These are phyloP conservation scores for Citrus trifoliata DNA, from an alignment of 345 rosid genomes.

Conservation along the genomic window DNA sequence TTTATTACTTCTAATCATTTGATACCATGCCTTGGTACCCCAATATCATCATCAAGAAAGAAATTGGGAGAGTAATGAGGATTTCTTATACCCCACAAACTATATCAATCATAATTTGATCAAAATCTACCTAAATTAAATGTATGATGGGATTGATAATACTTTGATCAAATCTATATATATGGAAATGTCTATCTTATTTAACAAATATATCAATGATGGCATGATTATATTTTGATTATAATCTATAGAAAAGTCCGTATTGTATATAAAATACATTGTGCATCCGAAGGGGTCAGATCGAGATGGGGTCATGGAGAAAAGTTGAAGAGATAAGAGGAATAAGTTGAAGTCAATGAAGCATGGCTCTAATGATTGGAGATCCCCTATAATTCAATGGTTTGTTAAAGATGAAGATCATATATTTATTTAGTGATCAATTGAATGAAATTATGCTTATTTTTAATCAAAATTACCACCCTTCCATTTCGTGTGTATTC, in stretches of 20 bases:
- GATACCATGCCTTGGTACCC: background rate
- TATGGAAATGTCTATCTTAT: background rate
- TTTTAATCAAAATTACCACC: too few relatives aligned
- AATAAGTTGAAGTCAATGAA: conserved; percentile 20
- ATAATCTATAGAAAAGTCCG: background rate
- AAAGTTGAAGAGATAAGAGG: conserved; percentile 16
- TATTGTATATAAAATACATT: background rate
- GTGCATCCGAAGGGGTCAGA: background rate
- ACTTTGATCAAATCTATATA: background rate
- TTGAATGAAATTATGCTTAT: background rate
- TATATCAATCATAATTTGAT: background rate
- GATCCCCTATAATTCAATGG: conserved; percentile 23
- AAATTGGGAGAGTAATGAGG: background rate
- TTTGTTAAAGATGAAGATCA: background rate
- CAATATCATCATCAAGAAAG: background rate
- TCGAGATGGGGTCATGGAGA: conserved; percentile 5
- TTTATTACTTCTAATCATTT: background rate
- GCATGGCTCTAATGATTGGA: conserved; percentile 34
- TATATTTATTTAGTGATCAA: background rate
- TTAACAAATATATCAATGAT: background rate
- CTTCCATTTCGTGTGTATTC: too few relatives aligned
- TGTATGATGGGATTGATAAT: background rate
- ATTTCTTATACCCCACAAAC: background rate
- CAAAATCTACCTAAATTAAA: background rate
- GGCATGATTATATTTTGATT: background rate